Conservation (phyloP, 768 basidiomycete species). For the Russula sp. region DNA sequence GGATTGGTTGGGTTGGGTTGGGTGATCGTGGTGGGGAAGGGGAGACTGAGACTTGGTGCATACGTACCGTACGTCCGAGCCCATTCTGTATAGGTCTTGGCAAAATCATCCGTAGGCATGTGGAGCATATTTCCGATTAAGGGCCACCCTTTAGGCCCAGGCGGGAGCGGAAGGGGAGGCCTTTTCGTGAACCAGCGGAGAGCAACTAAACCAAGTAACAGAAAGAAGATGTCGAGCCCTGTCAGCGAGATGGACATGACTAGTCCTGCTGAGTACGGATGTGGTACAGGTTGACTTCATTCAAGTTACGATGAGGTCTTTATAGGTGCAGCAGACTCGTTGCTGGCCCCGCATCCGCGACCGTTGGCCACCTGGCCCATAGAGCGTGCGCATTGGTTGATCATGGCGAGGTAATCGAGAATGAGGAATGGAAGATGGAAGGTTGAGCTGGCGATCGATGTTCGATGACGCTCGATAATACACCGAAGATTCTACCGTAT, state of each 20-base stretch:
- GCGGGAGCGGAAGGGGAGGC: neutral
- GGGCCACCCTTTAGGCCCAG: conserved; percentile 10
- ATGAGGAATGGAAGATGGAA: too few species aligned
- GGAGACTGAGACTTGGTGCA: neutral
- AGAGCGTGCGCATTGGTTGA: neutral
- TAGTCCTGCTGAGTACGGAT: neutral
- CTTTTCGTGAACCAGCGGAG: neutral
- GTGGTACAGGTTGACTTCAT: neutral
- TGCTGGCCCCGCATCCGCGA: neutral
- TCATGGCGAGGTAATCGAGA: neutral
- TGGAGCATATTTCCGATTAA: conserved; percentile 6
- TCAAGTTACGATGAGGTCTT: neutral
- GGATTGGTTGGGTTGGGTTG: too few species aligned
- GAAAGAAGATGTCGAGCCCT: neutral
- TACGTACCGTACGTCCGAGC: conserved; percentile 1
- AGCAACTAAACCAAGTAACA: neutral
- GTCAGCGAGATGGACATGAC: neutral
- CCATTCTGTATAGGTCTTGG: neutral
- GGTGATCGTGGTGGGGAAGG: neutral
- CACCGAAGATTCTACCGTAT: too few species aligned
- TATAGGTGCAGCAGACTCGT: neutral
- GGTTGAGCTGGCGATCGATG: too few species aligned
- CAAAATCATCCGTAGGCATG: neutral
- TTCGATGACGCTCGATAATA: too few species aligned
- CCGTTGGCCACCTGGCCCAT: neutral